Evolutionary conservation across 495 filamentous ascomycete species (phyloP).

Genomic region (Symbiotaphrina buchneri): DNA sequence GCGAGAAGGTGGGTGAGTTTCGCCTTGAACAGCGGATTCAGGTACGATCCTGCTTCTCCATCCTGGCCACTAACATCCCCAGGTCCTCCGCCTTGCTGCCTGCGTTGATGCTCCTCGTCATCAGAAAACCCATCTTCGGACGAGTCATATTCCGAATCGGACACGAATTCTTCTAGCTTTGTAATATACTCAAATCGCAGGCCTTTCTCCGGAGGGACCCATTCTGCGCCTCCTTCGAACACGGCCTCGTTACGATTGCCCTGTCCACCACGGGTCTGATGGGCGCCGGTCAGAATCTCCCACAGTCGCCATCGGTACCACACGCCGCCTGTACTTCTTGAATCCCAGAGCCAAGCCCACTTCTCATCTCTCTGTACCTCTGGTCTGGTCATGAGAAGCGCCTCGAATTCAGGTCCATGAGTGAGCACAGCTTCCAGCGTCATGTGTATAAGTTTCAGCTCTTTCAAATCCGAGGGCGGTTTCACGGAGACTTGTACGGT

Average conservation of each 20-base stretch:
- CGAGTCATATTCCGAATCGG: conserved; percentile 66
- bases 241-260: conserved; percentile 16
- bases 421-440: conserved; percentile 58
- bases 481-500: conserved; percentile 50
- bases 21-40: conserved; percentile 69
- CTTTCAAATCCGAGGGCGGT: conserved; percentile 54
- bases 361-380: conserved; percentile 65
- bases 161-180: conserved; percentile 49
- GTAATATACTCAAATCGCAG: conserved; percentile 59
- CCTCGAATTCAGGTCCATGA: conserved; percentile 78
- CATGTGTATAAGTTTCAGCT: conserved; percentile 70
- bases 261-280: conserved; percentile 9
- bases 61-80: conserved; percentile 16
- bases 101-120: conserved; percentile 28
- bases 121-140: conserved; percentile 76
- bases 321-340: conserved; percentile 52
- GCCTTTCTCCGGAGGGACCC: conserved; percentile 41
- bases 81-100: conserved; percentile 23
- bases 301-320: conserved; percentile 87
- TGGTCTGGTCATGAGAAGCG: conserved; percentile 65
- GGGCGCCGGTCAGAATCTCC: conserved; percentile 46
- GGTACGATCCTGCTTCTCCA: conserved; percentile 43
- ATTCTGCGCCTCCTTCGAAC: conserved; percentile 48
- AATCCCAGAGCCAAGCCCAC: conserved; percentile 90
- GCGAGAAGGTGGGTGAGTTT: conserved; percentile 61